A percentile compares a stretch with the other conserved stretches of the same genome.
Conservation (phyloP, 306 rosid species). For the Fragaria iinumae region DNA sequence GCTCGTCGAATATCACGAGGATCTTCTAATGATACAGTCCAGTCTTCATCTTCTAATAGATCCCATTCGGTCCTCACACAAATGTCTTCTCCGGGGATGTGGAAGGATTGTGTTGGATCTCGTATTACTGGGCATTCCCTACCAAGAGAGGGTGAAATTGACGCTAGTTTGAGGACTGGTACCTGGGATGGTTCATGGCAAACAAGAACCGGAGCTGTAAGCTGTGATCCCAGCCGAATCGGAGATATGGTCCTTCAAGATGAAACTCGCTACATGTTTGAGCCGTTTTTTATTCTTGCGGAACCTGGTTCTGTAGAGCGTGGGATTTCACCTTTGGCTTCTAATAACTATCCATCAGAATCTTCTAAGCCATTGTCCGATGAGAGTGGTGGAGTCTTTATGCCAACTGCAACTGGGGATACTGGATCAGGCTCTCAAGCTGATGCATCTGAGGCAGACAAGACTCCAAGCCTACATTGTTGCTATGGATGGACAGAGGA, state of each 20-base stretch:
- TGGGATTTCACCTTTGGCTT: slow-evolving; percentile 61
- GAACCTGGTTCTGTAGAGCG: slow-evolving; percentile 91
- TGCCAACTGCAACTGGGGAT: slow-evolving; percentile 66
- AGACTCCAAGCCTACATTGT: slow-evolving; percentile 90
- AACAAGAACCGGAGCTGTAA: slow-evolving; percentile 70
- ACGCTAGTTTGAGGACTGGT: slow-evolving; percentile 82
- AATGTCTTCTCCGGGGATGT: slow-evolving; percentile 86
- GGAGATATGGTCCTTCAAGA: slow-evolving; percentile 70
- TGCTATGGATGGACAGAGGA: slow-evolving; percentile 99
- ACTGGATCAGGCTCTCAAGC: slow-evolving; percentile 60
- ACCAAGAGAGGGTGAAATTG: slow-evolving; percentile 96
- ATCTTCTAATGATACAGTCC: slow-evolving; percentile 57
- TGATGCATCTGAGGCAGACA: slow-evolving; percentile 76
- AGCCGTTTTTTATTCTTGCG: slow-evolving; percentile 91
- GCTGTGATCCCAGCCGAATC: slow-evolving; percentile 70
- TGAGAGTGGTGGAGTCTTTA: slow-evolving; percentile 70
- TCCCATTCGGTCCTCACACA: slow-evolving; percentile 77
- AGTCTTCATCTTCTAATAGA: slow-evolving; percentile 59
- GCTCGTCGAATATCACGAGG: slow-evolving; percentile 94
- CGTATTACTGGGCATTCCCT: slow-evolving; percentile 83
- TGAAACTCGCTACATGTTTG: slow-evolving; percentile 88
- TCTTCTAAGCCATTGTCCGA: slow-evolving; percentile 71
- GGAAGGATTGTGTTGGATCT: slow-evolving; percentile 93
- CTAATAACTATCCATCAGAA: slow-evolving; percentile 59
- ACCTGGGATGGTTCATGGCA: slow-evolving; percentile 97